A percentile compares a stretch with the other conserved stretches of the same genome.
These are phyloP conservation scores for Naganishia onofrii DNA, from an alignment of 768 basidiomycete species.

Conservation along the genomic window DNA sequence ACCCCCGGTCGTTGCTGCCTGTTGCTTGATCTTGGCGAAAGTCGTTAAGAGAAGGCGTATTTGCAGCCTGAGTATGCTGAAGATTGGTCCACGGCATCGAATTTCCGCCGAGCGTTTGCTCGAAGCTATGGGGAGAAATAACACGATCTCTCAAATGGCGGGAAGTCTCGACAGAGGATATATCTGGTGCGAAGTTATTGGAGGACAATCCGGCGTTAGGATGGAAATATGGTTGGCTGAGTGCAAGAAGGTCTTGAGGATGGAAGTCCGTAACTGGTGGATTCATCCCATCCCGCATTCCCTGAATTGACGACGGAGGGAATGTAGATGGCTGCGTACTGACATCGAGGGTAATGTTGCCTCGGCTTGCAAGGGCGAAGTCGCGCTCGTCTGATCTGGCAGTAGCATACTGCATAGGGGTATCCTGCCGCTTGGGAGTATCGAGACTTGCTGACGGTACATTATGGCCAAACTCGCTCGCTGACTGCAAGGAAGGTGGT, in stretches of 20 bases:
- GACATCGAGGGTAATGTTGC: background rate
- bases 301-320: background rate
- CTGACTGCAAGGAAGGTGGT: slow-evolving; percentile 1
- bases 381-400: background rate
- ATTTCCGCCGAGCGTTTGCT: background rate
- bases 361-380: background rate
- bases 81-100: slow-evolving; percentile 1
- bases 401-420: background rate
- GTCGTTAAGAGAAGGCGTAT: background rate
- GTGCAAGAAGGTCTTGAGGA: slow-evolving; percentile 12
- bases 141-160: background rate
- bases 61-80: background rate
- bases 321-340: background rate
- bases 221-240: slow-evolving; percentile 19
- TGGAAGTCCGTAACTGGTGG: background rate
- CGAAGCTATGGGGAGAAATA: background rate
- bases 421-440: background rate
- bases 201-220: background rate
- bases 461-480: background rate
- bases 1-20: background rate
- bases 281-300: background rate
- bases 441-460: background rate
- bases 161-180: background rate
- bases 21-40: background rate
- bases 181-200: background rate